Percentiles rank a stretch among this genome's conserved stretches.
Evolutionary conservation across 2,329 filamentous ascomycete genomes (phyloP).

Genomic region (Aureobasidium uvarum): DNA sequence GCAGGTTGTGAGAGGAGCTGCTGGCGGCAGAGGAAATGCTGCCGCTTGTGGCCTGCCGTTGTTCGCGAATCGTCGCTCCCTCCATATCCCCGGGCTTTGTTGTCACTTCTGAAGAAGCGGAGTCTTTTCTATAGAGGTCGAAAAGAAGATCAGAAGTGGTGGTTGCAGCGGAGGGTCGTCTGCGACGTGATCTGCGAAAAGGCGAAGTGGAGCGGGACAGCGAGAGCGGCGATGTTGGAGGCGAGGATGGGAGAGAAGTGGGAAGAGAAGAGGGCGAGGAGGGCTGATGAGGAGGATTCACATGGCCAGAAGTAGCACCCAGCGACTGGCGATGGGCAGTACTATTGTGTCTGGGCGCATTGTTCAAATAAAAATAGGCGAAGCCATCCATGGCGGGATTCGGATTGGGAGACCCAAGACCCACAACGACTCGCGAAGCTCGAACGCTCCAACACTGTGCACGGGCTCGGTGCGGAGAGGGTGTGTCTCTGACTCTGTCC

Average conservation of each 20-base stretch:
- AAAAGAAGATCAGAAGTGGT: background rate
- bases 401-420: conserved; percentile 2
- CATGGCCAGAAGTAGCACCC: conserved; percentile 7
- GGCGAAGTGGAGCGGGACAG: conserved; percentile 13
- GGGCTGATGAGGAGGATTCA: background rate
- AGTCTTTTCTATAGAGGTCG: conserved; percentile 13
- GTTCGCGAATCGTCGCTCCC: conserved; percentile 4
- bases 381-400: conserved; percentile 18
- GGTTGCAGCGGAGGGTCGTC: background rate
- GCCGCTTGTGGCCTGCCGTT: background rate
- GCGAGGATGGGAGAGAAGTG: conserved; percentile 4
- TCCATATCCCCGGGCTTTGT: conserved; percentile 11
- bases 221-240: conserved; percentile 8
- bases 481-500: conserved; percentile 1
- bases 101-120: background rate
- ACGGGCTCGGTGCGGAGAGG: conserved; percentile 10
- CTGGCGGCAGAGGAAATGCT: conserved; percentile 11
- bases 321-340: conserved; percentile 1
- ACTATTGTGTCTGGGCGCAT: conserved; percentile 19
- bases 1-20: conserved; percentile 15
- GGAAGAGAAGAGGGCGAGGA: background rate
- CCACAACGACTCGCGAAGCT: conserved; percentile 20
- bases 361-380: conserved; percentile 16
- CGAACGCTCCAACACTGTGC: conserved; percentile 16
- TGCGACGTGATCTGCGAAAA: conserved; percentile 2